phyloP scores from a whole-genome alignment of 139 green algal genomes.

The Pseudopediastrum boryanum region DNA sequence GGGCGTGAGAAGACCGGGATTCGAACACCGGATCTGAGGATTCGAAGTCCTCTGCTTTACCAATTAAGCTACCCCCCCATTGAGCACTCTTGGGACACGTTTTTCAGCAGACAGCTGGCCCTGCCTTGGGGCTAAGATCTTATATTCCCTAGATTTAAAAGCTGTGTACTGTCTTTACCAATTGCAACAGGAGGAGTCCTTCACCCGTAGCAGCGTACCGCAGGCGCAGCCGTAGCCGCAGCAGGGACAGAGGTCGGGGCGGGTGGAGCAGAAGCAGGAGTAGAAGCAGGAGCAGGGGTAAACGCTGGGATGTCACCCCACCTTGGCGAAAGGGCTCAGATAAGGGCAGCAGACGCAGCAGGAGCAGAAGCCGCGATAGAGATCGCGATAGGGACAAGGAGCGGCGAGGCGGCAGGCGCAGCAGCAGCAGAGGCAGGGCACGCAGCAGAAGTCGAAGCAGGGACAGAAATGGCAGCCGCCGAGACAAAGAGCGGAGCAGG shows the following conservation, averaged over 20 bases:
- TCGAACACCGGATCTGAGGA: too few species aligned
- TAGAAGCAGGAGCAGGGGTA: slow-evolving; percentile 12
- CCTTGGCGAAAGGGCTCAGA: background rate
- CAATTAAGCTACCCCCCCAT: too few species aligned
- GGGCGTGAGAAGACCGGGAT: too few species aligned
- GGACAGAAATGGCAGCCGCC: too few species aligned
- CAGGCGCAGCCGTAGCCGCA: background rate
- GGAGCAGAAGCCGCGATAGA: slow-evolving; percentile 19
- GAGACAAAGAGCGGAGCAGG: too few species aligned
- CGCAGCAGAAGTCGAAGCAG: slow-evolving; percentile 26
- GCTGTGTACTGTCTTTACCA: too few species aligned
- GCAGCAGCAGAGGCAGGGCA: background rate
- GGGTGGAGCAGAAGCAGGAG: slow-evolving; percentile 27
- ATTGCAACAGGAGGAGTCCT: slow-evolving; percentile 9
- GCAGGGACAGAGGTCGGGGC: slow-evolving; percentile 16
- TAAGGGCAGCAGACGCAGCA: background rate
- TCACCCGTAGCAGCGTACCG: slow-evolving; percentile 14
- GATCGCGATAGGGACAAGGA: slow-evolving; percentile 10
- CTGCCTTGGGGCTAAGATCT: too few species aligned
- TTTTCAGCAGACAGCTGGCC: too few species aligned
- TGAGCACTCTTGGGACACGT: too few species aligned
- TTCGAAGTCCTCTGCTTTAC: too few species aligned
- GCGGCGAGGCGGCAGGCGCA: slow-evolving; percentile 1
- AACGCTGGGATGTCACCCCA: background rate
- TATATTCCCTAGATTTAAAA: too few species aligned